Evolutionary conservation across 805 yeast genomes (phyloP).

Genomic region (Hanseniaspora valbyensis): DNA sequence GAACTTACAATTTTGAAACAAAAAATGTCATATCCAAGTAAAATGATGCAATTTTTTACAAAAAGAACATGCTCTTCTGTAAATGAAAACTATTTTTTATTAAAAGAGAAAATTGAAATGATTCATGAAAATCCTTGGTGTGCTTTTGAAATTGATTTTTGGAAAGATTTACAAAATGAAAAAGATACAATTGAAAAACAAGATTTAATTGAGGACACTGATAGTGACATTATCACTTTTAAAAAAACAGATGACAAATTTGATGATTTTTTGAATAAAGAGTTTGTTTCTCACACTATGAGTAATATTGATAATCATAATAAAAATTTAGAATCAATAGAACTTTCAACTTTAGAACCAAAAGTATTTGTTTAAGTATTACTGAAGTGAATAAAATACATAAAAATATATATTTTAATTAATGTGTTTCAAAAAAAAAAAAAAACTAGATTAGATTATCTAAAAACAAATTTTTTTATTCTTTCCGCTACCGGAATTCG

Average conservation of each 20-base stretch:
- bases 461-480: slow-evolving; percentile 5
- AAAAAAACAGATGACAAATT: neutral
- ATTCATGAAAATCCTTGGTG: slow-evolving; percentile 21
- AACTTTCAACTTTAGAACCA: too few relatives aligned
- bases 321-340: too few relatives aligned
- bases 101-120: slow-evolving; percentile 20
- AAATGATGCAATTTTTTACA: neutral
- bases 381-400: too few relatives aligned
- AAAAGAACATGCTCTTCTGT: slow-evolving; percentile 20
- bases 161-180: neutral
- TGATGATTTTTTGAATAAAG: neutral
- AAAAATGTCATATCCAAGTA: slow-evolving; percentile 20
- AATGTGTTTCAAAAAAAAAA: neutral
- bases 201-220: neutral
- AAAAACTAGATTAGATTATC: neutral
- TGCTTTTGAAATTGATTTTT: slow-evolving; percentile 18
- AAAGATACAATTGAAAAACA: neutral
- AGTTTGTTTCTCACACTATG: neutral
- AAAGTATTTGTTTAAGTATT: too few relatives aligned
- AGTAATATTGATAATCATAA: too few relatives aligned
- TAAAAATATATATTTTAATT: too few relatives aligned
- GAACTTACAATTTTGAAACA: slow-evolving; percentile 17
- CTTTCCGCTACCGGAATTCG: slow-evolving; percentile 16
- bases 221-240: neutral
- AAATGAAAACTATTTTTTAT: slow-evolving; percentile 22